phyloP scores from a whole-genome alignment of 305 asterid species.

The Rubia tinctorum region DNA sequence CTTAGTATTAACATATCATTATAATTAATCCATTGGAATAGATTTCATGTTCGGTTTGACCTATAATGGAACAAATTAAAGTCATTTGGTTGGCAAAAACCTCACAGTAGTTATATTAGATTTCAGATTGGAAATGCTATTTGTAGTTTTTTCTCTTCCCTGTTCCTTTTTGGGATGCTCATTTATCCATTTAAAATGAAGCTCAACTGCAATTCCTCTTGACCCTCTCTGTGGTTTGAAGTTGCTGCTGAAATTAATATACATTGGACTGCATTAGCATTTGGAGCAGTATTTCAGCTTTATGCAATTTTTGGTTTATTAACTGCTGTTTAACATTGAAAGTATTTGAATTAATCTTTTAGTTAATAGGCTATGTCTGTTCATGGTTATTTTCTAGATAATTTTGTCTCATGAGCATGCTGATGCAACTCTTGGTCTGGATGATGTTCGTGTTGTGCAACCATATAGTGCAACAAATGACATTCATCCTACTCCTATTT shows the following conservation, averaged over 20 bases:
- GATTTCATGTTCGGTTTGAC: background rate
- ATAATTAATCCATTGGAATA: background rate
- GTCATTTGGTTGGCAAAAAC: background rate
- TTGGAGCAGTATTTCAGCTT: background rate
- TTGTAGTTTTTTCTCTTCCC: background rate
- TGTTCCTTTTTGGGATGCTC: background rate
- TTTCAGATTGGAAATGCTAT: background rate
- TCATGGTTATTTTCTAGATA: conserved; percentile 49
- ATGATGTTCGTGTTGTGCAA: conserved; percentile 87
- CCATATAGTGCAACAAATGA: conserved; percentile 88
- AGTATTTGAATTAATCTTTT: background rate
- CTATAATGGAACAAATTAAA: background rate
- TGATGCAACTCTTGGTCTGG: conserved; percentile 98
- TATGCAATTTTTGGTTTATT: background rate
- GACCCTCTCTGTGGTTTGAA: background rate
- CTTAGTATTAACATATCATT: no score
- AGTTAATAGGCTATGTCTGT: conserved; percentile 6
- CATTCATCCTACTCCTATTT: conserved; percentile 79
- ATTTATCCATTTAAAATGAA: background rate
- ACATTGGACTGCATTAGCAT: background rate
- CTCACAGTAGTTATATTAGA: background rate
- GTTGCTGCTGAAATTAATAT: background rate
- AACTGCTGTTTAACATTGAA: background rate
- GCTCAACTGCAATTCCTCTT: background rate
- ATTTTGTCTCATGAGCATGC: conserved; percentile 98